Conservation (phyloP, 371 early-diverging fungal genomes). For the Apophysomyces sp. region DNA sequence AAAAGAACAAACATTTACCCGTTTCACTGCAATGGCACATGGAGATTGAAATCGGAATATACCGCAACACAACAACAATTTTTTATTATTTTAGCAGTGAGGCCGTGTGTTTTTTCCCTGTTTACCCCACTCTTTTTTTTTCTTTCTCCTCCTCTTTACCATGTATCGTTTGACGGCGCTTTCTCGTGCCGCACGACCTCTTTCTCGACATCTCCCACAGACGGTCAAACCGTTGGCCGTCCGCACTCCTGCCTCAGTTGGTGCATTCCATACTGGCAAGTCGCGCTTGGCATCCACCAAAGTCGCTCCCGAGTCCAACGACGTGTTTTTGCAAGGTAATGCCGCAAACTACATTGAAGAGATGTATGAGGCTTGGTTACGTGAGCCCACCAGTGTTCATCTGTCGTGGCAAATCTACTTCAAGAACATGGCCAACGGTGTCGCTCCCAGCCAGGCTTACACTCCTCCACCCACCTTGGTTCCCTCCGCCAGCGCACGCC, state of each 20-base stretch:
- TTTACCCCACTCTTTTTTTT: conserved; percentile 6
- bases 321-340: conserved; percentile 36
- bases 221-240: conserved; percentile 3
- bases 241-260: conserved; percentile 8
- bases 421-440: conserved; percentile 79
- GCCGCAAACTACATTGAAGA: conserved; percentile 90
- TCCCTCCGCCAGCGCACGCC: conserved; percentile 66
- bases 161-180: conserved; percentile 27
- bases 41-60: conserved; percentile 2
- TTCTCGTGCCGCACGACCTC: conserved; percentile 18
- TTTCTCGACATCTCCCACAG: conserved; percentile 3
- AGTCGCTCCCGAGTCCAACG: conserved; percentile 10
- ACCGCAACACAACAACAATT: conserved; percentile 2
- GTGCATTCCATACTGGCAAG: conserved; percentile 17
- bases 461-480: conserved; percentile 81
- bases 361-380: conserved; percentile 93
- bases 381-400: conserved; percentile 92
- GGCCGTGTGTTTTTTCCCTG: conserved; percentile 3
- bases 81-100: neutral
- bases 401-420: conserved; percentile 97
- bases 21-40: neutral
- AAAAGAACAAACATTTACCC: neutral
- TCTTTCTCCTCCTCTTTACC: neutral
- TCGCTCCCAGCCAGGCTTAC: conserved; percentile 74
- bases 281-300: conserved; percentile 13